These are phyloP conservation scores for Colletotrichum spaethianum DNA, from an alignment of 2,329 filamentous ascomycete species.

Conservation along the genomic window DNA sequence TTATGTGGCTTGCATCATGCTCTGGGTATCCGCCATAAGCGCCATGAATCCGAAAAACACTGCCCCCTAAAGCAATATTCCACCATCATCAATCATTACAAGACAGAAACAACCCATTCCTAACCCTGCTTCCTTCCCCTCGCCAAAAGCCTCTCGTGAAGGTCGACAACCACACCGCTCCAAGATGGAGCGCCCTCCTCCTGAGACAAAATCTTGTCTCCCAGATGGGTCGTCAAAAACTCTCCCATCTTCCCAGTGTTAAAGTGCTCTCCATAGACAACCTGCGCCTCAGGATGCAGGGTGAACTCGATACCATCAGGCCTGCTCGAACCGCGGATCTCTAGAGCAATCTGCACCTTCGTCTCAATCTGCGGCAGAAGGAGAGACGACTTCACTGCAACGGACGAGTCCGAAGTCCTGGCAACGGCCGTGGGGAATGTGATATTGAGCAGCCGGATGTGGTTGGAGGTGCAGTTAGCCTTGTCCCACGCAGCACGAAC, in stretches of 20 bases:
- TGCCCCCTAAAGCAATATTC: slow-evolving; percentile 36
- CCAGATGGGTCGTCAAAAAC: slow-evolving; percentile 72
- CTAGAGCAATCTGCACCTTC: slow-evolving; percentile 75
- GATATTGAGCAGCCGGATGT: slow-evolving; percentile 73
- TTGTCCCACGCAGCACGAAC: slow-evolving; percentile 78
- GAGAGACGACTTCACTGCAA: slow-evolving; percentile 73
- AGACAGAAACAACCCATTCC: neutral
- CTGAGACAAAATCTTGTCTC: slow-evolving; percentile 49
- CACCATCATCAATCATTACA: slow-evolving; percentile 49
- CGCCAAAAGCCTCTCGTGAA: slow-evolving; percentile 69
- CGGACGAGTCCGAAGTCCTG: slow-evolving; percentile 75
- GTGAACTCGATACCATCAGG: slow-evolving; percentile 68
- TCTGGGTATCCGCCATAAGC: slow-evolving; percentile 37
- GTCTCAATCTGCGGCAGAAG: slow-evolving; percentile 76
- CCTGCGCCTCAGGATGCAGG: slow-evolving; percentile 68
- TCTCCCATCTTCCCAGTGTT: slow-evolving; percentile 83
- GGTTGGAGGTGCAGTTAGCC: slow-evolving; percentile 70
- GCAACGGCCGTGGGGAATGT: slow-evolving; percentile 75
- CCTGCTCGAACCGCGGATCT: slow-evolving; percentile 63
- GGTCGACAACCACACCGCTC: slow-evolving; percentile 69
- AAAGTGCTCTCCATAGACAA: slow-evolving; percentile 85
- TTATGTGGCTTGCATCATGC: slow-evolving; percentile 14
- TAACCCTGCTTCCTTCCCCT: slow-evolving; percentile 64
- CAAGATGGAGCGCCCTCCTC: slow-evolving; percentile 58
- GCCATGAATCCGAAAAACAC: slow-evolving; percentile 39